These are phyloP conservation scores for Pouteria campechiana DNA, from an alignment of 179 eudicot genomes.

Conservation along the genomic window DNA sequence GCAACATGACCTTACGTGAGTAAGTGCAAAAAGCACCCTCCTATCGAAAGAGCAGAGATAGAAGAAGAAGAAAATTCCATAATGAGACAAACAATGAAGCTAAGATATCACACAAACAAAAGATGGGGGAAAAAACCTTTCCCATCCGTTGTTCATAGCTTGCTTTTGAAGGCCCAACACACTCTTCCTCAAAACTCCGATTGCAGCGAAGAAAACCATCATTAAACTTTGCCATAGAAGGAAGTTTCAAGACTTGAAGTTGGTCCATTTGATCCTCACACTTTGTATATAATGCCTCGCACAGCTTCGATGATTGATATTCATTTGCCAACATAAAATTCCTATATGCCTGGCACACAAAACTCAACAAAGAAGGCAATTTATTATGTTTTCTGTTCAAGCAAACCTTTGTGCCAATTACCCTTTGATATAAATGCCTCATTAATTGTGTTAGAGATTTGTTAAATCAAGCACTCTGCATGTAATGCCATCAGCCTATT, in stretches of 20 bases:
- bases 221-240: conserved; percentile 93
- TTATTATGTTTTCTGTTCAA: too few species aligned
- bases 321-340: conserved; percentile 69
- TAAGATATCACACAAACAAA: too few species aligned
- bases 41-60: neutral
- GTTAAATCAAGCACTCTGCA: too few species aligned
- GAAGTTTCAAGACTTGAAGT: conserved; percentile 84
- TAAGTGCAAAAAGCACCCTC: too few species aligned
- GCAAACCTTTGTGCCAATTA: too few species aligned
- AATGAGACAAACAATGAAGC: neutral
- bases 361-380: conserved; percentile 1
- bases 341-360: conserved; percentile 49
- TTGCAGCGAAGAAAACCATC: conserved; percentile 85
- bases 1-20: neutral
- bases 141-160: conserved; percentile 73
- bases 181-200: conserved; percentile 59
- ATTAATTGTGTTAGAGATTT: too few species aligned
- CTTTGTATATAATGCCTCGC: conserved; percentile 55
- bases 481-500: too few species aligned
- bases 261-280: conserved; percentile 98
- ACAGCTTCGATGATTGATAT: conserved; percentile 75
- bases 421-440: too few species aligned
- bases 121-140: conserved; percentile 35
- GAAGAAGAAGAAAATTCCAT: neutral
- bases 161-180: conserved; percentile 84